Base-by-base conservation (phyloP, 345 rosid species). In the Bretschneidera sinensis region DNA sequence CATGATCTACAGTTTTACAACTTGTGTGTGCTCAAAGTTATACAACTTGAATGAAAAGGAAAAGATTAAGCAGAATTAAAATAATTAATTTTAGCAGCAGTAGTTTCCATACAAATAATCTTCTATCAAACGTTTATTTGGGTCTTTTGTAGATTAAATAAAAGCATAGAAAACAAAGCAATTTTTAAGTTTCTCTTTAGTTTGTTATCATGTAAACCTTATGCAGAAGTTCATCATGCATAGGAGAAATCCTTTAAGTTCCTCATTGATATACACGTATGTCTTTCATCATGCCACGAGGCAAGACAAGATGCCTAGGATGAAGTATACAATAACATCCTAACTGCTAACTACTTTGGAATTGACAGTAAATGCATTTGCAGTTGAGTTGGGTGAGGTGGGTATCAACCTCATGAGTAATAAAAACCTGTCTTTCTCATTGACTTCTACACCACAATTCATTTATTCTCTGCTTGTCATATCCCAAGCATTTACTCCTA, bases 301-400 rank as follows among this genome's bases (percentile, higher is more conserved):
- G 68, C 54, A 50, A 39, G 54, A 20, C 43, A 22, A 21, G 20
- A 43, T 48, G 24, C 63, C 49, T 48, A 31, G 35, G 28, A 59
- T 59, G 28, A 28, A 25, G 56, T 64, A 73, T 76, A 68, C 69
- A 13, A 47, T 13, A 53, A 67, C 54, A 39, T 48, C 34, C 57
- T 31, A 76, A 68, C 85, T 55, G 64, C 79, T 54, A 83, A 69
- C 89, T 5, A 73, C 79, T 73, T 54, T 4, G 17, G 68, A 62
- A 48, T 64, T 21, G 64, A 57, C 15, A 72, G 78, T 78, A 65
- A 75, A 67, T 75, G 79, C 68, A 57, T 11, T 66, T 73, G 76
- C 66, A 54, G 8, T 59, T 79, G 31, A 19, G 65, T 43, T 60
- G 67, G 68, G 69, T 43, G 65, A 61, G 66, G 60, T 54, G 21